Evolutionary conservation across 2,329 filamentous ascomycete genomes (phyloP).

Genomic region (Pseudogymnoascus destructans): DNA sequence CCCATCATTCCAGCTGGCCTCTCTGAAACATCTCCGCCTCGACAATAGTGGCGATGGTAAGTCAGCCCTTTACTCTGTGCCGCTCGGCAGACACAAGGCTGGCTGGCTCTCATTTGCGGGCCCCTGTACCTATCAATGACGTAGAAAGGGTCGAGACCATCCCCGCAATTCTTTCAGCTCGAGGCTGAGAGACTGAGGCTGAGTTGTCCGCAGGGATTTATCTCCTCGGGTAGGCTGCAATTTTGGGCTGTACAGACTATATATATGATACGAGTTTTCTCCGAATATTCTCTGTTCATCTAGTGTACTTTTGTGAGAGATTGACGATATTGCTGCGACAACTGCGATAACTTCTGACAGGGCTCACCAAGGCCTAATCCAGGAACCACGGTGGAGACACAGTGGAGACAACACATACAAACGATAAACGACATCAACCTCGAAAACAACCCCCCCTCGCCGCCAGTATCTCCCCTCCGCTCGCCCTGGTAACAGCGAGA

Average conservation of each 20-base stretch:
- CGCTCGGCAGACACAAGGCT: background rate
- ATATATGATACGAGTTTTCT: background rate
- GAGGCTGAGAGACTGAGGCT: background rate
- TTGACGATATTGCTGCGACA: background rate
- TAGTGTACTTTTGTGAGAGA: background rate
- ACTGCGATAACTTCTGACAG: background rate
- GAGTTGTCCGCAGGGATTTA: background rate
- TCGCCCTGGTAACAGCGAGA: background rate
- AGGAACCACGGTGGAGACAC: background rate
- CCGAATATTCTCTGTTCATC: background rate
- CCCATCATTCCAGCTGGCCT: background rate
- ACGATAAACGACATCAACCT: background rate
- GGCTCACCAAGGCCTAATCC: background rate
- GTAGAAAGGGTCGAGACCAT: background rate
- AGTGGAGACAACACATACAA: background rate
- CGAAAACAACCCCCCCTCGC: background rate
- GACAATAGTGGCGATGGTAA: background rate
- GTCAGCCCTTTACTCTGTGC: background rate
- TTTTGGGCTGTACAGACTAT: background rate
- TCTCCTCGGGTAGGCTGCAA: background rate
- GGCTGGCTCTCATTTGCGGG: background rate
- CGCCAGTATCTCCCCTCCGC: background rate
- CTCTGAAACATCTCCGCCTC: background rate
- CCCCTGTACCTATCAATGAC: background rate
- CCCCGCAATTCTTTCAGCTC: background rate